Base-by-base conservation (phyloP, 768 basidiomycete genomes). In the Psilocybe subaeruginosa region DNA sequence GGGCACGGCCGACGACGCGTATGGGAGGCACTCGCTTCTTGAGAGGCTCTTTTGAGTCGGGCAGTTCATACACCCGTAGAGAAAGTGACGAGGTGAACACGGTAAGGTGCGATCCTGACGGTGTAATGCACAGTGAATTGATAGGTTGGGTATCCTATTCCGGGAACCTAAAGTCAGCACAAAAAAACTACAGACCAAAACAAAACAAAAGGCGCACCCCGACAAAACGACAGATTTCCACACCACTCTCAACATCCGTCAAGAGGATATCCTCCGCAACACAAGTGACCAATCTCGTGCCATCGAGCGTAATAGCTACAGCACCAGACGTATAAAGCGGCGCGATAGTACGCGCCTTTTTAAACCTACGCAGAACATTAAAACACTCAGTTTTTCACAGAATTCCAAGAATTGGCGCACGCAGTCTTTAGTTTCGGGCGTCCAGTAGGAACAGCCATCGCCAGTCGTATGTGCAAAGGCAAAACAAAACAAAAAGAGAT, bases 261-360 rank as follows among this genome's bases (percentile, higher is more conserved):
- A 96, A 75, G 16, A 98, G 71, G 5, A 92, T 88, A 62, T 95
- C 89, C 69, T 96, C 95, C 47, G 85, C 89, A 11, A 99, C 85
- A 64, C 95, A 95, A 39, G 94, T 95, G 54, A 95, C 83, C 33
- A 99, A 80, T 75, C 82, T 88, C 56, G 77, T 79, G 51, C 93
- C 95, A 78, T 98, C 93, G 49, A 77, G 73, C 3, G 93, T 88
- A 51, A 93, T 79, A 9, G 91, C 86, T 29, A 95, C 87, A 14
- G 94, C 91, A 31, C 97, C 97, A 43, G 86, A 86, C 1, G 97
- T 99, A 71, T 97, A 92, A 47, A 97, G 76, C 3, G 96, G 94
- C 39, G 82, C 84, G 56, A 95, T 88, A 11, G 84, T 80, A 56
- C 89, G 82, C 17, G 74, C 79, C 73, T 91, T 92, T 74, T 89